phyloP scores from a whole-genome alignment of 2,329 filamentous ascomycete genomes.

The Penicillium concentricum region DNA sequence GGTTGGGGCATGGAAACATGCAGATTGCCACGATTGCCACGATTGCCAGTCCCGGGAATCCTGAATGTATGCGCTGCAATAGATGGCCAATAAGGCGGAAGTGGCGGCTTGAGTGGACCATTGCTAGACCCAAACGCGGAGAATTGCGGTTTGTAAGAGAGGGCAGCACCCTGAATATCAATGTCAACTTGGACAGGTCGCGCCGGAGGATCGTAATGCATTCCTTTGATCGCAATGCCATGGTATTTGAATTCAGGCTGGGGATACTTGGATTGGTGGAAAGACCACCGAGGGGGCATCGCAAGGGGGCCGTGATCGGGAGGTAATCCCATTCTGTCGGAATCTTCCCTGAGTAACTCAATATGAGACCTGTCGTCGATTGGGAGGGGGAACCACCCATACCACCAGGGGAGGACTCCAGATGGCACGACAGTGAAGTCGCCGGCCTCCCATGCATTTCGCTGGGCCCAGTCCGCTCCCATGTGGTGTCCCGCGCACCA shows the following conservation, averaged over 20 bases:
- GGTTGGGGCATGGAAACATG: slow-evolving; percentile 30
- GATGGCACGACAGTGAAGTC: slow-evolving; percentile 1
- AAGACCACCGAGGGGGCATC: slow-evolving; percentile 6
- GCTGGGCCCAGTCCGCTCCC: background rate
- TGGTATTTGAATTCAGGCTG: slow-evolving; percentile 6
- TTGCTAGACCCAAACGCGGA: background rate
- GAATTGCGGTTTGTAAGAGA: background rate
- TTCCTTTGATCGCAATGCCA: slow-evolving; percentile 2
- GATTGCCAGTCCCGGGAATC: slow-evolving; percentile 22
- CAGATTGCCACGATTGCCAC: slow-evolving; percentile 22
- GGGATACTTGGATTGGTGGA: slow-evolving; percentile 13
- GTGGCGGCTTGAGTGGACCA: slow-evolving; percentile 20
- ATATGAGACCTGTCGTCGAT: slow-evolving; percentile 1
- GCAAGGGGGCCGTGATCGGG: background rate
- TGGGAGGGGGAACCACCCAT: background rate
- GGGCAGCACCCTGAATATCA: slow-evolving; percentile 48
- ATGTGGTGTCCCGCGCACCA: background rate
- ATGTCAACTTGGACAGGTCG: slow-evolving; percentile 35
- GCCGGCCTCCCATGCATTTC: background rate
- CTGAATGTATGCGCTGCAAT: slow-evolving; percentile 39
- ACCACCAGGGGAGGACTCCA: slow-evolving; percentile 7
- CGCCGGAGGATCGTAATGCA: slow-evolving; percentile 3
- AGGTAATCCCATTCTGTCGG: background rate
- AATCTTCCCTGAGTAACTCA: slow-evolving; percentile 3
- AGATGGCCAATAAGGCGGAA: slow-evolving; percentile 37